Percentiles rank a stretch among this genome's conserved stretches.
These are phyloP conservation scores for Quercus suber DNA, from an alignment of 306 rosid genomes.

Conservation along the genomic window DNA sequence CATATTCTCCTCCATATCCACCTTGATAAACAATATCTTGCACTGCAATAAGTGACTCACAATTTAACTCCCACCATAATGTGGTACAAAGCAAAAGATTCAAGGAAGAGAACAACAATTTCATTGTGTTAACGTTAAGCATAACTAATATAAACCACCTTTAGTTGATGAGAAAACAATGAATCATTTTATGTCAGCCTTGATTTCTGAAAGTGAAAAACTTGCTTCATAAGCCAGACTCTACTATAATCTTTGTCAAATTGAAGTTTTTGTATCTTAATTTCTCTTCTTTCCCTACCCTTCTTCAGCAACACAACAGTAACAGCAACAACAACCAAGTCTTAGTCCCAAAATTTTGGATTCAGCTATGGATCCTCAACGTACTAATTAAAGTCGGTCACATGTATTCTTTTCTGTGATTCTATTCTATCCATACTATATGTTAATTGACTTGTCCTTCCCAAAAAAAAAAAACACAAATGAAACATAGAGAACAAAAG, in stretches of 20 bases:
- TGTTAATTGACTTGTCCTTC: too few species aligned
- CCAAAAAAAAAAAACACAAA: neutral
- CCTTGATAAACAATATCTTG: constrained; percentile 66
- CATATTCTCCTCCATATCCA: constrained; percentile 56
- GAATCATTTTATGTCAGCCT: neutral
- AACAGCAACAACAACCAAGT: neutral
- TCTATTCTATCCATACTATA: too few species aligned
- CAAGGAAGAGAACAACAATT: neutral
- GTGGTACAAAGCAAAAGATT: neutral
- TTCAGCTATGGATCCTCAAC: too few species aligned
- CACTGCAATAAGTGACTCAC: constrained; percentile 40
- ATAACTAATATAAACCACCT: neutral
- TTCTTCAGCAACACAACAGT: neutral
- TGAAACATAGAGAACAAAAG: neutral
- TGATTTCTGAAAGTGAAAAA: neutral
- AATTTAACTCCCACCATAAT: constrained; percentile 6
- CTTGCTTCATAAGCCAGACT: neutral
- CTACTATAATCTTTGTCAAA: neutral
- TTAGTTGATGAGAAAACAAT: neutral
- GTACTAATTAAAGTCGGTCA: too few species aligned
- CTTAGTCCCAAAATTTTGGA: too few species aligned
- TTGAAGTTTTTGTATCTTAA: neutral
- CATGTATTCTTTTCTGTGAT: too few species aligned
- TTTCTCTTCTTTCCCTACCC: neutral
- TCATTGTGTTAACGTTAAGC: neutral